These are phyloP conservation scores for Glycine latifolia DNA, from an alignment of 306 rosid genomes.

Conservation along the genomic window DNA sequence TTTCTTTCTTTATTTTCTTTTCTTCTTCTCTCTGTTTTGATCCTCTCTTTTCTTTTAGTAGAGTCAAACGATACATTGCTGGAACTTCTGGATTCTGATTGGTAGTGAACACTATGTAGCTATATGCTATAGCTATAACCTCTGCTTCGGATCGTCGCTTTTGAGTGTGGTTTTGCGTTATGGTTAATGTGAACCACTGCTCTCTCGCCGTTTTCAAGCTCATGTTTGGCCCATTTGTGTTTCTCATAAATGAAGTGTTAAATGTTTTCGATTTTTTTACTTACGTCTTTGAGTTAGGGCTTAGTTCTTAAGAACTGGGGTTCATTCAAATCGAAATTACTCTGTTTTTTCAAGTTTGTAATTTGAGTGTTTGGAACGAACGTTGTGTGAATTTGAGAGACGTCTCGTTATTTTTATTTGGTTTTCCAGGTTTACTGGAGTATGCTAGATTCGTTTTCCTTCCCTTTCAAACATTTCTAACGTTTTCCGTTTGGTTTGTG, in stretches of 20 bases:
- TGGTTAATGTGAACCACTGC: background rate
- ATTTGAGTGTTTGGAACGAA: background rate
- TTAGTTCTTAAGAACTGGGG: background rate
- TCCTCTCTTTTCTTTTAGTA: background rate
- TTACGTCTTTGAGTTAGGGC: background rate
- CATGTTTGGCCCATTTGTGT: conserved; percentile 18
- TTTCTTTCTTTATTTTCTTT: background rate
- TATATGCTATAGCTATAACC: background rate
- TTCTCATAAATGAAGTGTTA: background rate
- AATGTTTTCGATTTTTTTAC: background rate
- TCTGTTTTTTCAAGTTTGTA: background rate
- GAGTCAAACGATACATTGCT: background rate
- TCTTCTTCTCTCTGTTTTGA: background rate
- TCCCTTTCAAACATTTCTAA: background rate
- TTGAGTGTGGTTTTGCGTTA: background rate
- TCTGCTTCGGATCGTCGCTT: conserved; percentile 19
- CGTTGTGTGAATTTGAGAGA: background rate
- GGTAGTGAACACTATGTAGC: background rate
- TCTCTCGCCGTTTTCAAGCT: background rate
- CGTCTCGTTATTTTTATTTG: background rate
- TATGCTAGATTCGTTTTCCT: conserved; percentile 4
- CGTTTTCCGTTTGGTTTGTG: background rate
- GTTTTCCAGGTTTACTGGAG: background rate
- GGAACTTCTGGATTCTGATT: background rate
- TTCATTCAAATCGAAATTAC: background rate